Evolutionary conservation across 2,329 filamentous ascomycete genomes (phyloP).

Genomic region (Fusarium drepaniforme): DNA sequence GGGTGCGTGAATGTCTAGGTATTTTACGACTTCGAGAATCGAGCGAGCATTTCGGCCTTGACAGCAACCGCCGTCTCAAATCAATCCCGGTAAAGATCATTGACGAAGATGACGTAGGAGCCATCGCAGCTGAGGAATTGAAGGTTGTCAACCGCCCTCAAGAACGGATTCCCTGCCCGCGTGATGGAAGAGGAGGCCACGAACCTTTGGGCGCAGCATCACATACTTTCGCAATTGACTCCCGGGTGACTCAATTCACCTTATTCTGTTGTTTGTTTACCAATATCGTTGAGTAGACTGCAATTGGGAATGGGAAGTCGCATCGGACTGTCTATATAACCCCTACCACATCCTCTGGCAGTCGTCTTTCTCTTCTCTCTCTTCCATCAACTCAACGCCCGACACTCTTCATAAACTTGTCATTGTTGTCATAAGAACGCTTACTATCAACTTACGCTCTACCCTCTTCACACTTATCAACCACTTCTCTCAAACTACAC

Average conservation of each 20-base stretch:
- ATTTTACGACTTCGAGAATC: not conserved
- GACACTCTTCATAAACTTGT: not conserved
- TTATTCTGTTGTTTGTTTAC: not conserved
- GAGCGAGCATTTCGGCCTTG: not conserved
- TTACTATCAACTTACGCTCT: not conserved
- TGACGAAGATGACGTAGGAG: too few species aligned
- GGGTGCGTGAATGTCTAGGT: not conserved
- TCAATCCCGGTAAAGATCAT: too few species aligned
- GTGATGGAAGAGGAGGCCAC: too few species aligned
- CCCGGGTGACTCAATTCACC: not conserved
- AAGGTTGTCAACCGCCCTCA: too few species aligned
- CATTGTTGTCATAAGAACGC: not conserved
- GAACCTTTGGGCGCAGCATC: not conserved
- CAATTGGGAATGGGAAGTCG: not conserved
- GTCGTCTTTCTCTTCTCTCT: not conserved
- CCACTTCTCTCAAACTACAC: not conserved
- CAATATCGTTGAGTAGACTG: rapidly evolving
- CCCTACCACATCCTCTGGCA: not conserved
- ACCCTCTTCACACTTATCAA: not conserved
- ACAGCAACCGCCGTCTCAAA: too few species aligned
- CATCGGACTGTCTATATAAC: not conserved
- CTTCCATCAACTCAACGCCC: not conserved
- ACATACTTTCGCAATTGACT: not conserved
- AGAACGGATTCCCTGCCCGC: too few species aligned
- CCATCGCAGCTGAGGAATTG: too few species aligned